phyloP scores from a whole-genome alignment of 768 basidiomycete genomes.

The Mycena albidolilacea region DNA sequence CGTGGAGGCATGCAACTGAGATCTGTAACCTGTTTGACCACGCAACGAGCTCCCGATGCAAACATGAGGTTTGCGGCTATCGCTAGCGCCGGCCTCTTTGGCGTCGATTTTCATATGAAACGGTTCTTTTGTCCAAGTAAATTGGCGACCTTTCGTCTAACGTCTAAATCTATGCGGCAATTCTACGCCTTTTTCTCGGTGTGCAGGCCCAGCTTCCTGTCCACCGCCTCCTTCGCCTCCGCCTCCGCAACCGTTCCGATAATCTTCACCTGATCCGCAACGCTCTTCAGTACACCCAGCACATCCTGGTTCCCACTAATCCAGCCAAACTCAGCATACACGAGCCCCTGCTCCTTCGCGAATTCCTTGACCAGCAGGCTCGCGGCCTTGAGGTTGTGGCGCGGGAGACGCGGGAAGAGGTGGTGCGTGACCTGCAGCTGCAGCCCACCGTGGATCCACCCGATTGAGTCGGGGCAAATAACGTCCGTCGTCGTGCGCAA shows the following conservation, averaged over 20 bases:
- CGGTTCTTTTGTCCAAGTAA: neutral
- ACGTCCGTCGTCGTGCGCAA: slow-evolving; percentile 98
- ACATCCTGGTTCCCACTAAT: slow-evolving; percentile 90
- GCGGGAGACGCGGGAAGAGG: slow-evolving; percentile 94
- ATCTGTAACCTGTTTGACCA: too few species aligned
- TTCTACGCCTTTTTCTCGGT: slow-evolving; percentile 36
- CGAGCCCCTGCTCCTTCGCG: slow-evolving; percentile 86
- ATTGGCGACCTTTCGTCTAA: slow-evolving; percentile 23
- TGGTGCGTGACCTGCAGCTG: slow-evolving; percentile 98
- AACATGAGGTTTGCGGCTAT: too few species aligned
- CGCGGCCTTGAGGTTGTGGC: slow-evolving; percentile 92
- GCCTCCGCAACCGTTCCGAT: slow-evolving; percentile 85
- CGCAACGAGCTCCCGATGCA: too few species aligned
- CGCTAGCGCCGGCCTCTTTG: too few species aligned
- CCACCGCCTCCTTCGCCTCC: slow-evolving; percentile 77
- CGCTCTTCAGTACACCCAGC: slow-evolving; percentile 81
- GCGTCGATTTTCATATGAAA: too few species aligned
- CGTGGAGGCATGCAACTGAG: neutral
- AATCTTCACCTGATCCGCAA: slow-evolving; percentile 90
- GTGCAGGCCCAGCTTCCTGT: slow-evolving; percentile 55
- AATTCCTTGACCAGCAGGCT: slow-evolving; percentile 90
- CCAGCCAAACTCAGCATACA: slow-evolving; percentile 94
- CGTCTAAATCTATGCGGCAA: slow-evolving; percentile 11
- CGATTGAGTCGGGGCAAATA: slow-evolving; percentile 85
- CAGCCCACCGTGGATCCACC: slow-evolving; percentile 96